These are phyloP conservation scores for Dendrobium nobile DNA, from an alignment of 106 monocot genomes.

Conservation along the genomic window DNA sequence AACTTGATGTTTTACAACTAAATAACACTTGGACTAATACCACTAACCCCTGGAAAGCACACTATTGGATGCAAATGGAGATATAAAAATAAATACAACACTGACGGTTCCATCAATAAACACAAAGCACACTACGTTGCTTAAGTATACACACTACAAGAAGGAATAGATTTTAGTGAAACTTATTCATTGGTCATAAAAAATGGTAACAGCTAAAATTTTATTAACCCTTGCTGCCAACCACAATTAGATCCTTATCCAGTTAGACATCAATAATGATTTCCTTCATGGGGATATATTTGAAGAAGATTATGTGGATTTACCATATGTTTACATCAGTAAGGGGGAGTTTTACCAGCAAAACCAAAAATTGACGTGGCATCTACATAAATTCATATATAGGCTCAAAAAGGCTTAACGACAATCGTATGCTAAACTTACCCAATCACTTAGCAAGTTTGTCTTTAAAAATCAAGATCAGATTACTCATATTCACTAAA, in stretches of 20 bases:
- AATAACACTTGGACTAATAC: no score
- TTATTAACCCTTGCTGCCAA: background rate
- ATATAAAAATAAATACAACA: no score
- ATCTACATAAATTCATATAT: background rate
- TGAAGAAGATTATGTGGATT: background rate
- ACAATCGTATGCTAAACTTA: conserved; percentile 2
- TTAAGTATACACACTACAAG: no score
- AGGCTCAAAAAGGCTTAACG: background rate
- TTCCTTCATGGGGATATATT: background rate
- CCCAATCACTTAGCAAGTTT: background rate
- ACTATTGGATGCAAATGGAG: no score
- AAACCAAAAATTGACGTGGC: background rate
- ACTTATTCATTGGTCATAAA: background rate
- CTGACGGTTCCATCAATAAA: no score
- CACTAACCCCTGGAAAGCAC: no score
- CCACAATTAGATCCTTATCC: background rate
- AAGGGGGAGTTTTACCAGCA: background rate
- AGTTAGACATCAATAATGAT: background rate
- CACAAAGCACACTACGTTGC: no score
- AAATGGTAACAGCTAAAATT: background rate
- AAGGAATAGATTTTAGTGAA: no score
- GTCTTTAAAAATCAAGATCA: background rate
- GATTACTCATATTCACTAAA: background rate
- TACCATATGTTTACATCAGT: background rate
- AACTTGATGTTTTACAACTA: no score